Conservation (phyloP, 2,329 filamentous ascomycete species). For the Truncatella angustata region DNA sequence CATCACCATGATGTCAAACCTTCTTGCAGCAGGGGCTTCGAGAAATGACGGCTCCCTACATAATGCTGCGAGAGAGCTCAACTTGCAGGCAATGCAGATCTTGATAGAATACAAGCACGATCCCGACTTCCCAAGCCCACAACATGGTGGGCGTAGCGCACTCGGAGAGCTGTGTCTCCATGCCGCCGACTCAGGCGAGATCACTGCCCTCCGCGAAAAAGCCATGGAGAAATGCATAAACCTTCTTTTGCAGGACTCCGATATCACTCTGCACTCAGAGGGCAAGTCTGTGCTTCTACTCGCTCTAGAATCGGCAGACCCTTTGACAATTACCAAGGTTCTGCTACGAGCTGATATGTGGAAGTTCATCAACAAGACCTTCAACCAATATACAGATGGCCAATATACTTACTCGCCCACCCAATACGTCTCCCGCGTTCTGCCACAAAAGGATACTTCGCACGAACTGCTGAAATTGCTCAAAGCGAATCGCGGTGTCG, state of each 20-base stretch:
- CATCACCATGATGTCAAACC: constrained; percentile 50
- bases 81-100: constrained; percentile 53
- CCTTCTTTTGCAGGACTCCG: constrained; percentile 55
- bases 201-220: constrained; percentile 48
- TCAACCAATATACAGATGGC: constrained; percentile 52
- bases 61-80: constrained; percentile 59
- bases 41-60: constrained; percentile 66
- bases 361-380: constrained; percentile 61
- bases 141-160: constrained; percentile 61
- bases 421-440: constrained; percentile 55
- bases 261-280: constrained; percentile 52
- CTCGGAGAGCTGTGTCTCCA: constrained; percentile 63
- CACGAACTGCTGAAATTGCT: constrained; percentile 46
- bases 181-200: constrained; percentile 43
- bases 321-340: constrained; percentile 53
- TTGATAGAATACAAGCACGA: constrained; percentile 60
- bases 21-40: constrained; percentile 55
- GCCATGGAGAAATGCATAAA: constrained; percentile 56
- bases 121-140: constrained; percentile 57
- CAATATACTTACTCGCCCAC: constrained; percentile 61
- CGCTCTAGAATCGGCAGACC: constrained; percentile 56
- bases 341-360: constrained; percentile 64
- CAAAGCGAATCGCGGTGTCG: constrained; percentile 48
- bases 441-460: constrained; percentile 37
- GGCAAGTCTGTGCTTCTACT: constrained; percentile 60